Percentiles rank a stretch among this genome's conserved stretches.
These are phyloP conservation scores for Hippophae gyantsensis DNA, from an alignment of 306 rosid genomes.

Conservation along the genomic window DNA sequence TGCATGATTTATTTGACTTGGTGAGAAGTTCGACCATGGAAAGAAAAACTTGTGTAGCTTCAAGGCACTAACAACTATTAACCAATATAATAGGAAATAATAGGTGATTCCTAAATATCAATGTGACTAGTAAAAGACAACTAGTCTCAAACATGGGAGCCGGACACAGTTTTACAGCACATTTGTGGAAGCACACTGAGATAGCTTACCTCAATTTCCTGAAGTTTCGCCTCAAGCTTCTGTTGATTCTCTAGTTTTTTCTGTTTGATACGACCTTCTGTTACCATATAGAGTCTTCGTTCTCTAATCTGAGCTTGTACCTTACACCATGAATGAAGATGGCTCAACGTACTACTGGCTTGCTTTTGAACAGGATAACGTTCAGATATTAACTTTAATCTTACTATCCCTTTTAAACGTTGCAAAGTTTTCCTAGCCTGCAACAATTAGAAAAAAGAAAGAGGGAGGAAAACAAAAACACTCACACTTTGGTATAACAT, in stretches of 20 bases:
- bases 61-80: no score
- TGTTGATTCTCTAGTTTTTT: slow-evolving; percentile 77
- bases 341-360: slow-evolving; percentile 51
- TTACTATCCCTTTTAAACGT: slow-evolving; percentile 54
- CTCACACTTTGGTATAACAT: background rate
- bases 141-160: no score
- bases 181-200: background rate
- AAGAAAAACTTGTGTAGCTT: no score
- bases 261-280: slow-evolving; percentile 69
- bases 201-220: slow-evolving; percentile 64
- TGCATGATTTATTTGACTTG: no score
- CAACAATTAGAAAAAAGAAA: slow-evolving; percentile 13
- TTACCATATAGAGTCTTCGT: slow-evolving; percentile 84
- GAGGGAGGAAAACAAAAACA: no score
- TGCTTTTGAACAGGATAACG: slow-evolving; percentile 56
- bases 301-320: slow-evolving; percentile 62
- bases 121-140: no score
- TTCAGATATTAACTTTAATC: slow-evolving; percentile 49
- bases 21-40: no score
- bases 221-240: slow-evolving; percentile 90
- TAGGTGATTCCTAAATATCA: no score
- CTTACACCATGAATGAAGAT: slow-evolving; percentile 88
- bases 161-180: no score
- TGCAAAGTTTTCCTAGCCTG: slow-evolving; percentile 82
- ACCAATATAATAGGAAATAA: no score